phyloP scores from a whole-genome alignment of 106 monocot genomes.

The Allium cepa region DNA sequence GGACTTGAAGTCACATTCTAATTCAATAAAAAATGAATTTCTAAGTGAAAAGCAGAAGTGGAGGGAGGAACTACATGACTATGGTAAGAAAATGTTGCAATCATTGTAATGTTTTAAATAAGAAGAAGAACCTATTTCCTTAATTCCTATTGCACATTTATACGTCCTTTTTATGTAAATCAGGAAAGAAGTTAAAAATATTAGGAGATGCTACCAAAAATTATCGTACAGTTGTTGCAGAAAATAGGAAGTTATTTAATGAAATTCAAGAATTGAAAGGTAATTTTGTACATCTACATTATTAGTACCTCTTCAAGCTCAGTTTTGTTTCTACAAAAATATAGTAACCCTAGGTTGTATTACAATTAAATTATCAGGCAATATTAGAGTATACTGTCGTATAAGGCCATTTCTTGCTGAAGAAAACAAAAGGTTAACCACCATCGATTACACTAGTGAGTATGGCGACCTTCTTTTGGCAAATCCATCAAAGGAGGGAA shows the following conservation, averaged over 20 bases:
- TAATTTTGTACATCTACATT: constrained; percentile 9
- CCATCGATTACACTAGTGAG: constrained; percentile 60
- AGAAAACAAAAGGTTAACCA: constrained; percentile 31
- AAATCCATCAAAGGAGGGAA: constrained; percentile 67
- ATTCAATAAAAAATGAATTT: constrained; percentile 44
- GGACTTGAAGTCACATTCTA: constrained; percentile 43
- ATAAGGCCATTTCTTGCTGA: constrained; percentile 65
- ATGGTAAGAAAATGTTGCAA: constrained; percentile 22
- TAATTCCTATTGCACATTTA: not conserved
- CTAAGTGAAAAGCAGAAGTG: constrained; percentile 25
- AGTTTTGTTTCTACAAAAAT: not conserved
- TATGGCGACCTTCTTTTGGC: constrained; percentile 64
- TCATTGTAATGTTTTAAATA: constrained; percentile 7
- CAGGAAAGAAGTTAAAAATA: constrained; percentile 50
- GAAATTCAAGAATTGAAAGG: constrained; percentile 87
- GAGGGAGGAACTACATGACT: constrained; percentile 31
- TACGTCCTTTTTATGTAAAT: not conserved
- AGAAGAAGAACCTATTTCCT: not conserved
- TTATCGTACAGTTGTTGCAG: constrained; percentile 47
- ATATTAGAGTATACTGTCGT: constrained; percentile 78
- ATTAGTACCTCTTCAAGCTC: not conserved
- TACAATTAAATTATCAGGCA: constrained; percentile 33
- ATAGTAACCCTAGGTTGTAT: constrained; percentile 1
- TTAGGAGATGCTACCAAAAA: constrained; percentile 42
- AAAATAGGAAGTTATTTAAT: constrained; percentile 60